These are phyloP conservation scores for Ogataea ramenticola DNA, from an alignment of 805 yeast species.

Conservation along the genomic window DNA sequence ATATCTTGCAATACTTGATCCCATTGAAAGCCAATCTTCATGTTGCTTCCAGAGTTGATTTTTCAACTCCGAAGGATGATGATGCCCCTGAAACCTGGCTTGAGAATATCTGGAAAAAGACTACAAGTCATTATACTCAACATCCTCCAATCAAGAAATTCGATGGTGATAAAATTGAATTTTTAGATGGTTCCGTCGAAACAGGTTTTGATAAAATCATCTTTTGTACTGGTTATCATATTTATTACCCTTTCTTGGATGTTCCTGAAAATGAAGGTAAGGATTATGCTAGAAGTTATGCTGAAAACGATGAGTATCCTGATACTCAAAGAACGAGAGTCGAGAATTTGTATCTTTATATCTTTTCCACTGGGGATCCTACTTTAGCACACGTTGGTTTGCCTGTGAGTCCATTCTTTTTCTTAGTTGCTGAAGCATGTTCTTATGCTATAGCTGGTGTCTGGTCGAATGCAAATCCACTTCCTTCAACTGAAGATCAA, in stretches of 20 bases:
- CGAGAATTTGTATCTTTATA: constrained; percentile 23
- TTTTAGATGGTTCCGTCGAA: constrained; percentile 27
- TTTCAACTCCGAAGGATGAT: constrained; percentile 19
- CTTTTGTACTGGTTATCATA: constrained; percentile 46
- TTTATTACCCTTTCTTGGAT: constrained; percentile 33
- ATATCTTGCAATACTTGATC: constrained; percentile 37
- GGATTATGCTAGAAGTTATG: constrained; percentile 1
- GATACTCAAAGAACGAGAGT: constrained; percentile 8
- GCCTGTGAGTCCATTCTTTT: constrained; percentile 35
- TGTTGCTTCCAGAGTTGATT: constrained; percentile 6
- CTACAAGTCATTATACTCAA: constrained; percentile 17
- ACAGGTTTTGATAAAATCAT: constrained; percentile 31
- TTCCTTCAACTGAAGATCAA: constrained; percentile 26
- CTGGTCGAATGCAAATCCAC: constrained; percentile 35
- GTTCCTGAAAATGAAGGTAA: constrained; percentile 16
- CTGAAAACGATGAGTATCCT: constrained; percentile 7
- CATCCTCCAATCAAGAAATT: constrained; percentile 20
- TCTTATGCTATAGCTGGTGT: constrained; percentile 50
- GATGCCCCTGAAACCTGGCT: constrained; percentile 22
- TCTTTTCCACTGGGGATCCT: constrained; percentile 36
- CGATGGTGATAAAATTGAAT: constrained; percentile 20
- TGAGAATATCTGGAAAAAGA: constrained; percentile 29
- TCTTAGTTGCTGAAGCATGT: constrained; percentile 41
- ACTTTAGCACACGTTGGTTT: constrained; percentile 34
- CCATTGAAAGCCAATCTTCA: constrained; percentile 18